Conservation (phyloP, 1,284 basidiomycete species). For the Cutaneotrichosporon sp. region DNA sequence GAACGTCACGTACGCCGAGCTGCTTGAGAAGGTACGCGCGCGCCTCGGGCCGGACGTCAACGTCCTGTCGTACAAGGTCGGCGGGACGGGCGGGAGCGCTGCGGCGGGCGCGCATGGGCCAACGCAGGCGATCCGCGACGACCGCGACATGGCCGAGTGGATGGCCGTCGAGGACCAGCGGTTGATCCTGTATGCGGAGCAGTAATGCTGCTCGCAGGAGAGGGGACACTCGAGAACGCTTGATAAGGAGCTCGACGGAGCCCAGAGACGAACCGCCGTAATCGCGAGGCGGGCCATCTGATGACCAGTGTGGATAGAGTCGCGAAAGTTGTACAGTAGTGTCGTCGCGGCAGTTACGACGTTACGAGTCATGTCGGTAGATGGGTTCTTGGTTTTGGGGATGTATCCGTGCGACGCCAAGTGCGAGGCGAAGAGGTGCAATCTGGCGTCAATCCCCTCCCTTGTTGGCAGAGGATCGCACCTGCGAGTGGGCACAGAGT, state of each 20-base stretch:
- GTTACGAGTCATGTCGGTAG: constrained; percentile 2
- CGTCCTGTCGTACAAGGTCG: constrained; percentile 70
- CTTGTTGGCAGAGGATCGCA: no score
- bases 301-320: constrained; percentile 5
- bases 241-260: no score
- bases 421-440: background rate
- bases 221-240: no score
- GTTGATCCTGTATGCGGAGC: constrained; percentile 78
- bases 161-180: constrained; percentile 76
- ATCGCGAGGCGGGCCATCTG: background rate
- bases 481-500: no score
- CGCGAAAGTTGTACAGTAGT: constrained; percentile 6
- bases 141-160: constrained; percentile 75
- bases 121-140: constrained; percentile 69
- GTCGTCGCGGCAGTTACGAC: constrained; percentile 6
- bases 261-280: background rate
- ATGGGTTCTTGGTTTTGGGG: constrained; percentile 1
- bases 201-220: constrained; percentile 13
- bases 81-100: constrained; percentile 25
- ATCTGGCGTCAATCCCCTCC: no score
- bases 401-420: background rate
- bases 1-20: constrained; percentile 76
- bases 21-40: constrained; percentile 87
- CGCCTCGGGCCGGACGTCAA: constrained; percentile 76
- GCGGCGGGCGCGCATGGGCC: constrained; percentile 55